Evolutionary conservation across 2,329 filamentous ascomycete genomes (phyloP), one percentile per base, ranked within the genome.

Genomic region (Colletotrichum sp.): DNA sequence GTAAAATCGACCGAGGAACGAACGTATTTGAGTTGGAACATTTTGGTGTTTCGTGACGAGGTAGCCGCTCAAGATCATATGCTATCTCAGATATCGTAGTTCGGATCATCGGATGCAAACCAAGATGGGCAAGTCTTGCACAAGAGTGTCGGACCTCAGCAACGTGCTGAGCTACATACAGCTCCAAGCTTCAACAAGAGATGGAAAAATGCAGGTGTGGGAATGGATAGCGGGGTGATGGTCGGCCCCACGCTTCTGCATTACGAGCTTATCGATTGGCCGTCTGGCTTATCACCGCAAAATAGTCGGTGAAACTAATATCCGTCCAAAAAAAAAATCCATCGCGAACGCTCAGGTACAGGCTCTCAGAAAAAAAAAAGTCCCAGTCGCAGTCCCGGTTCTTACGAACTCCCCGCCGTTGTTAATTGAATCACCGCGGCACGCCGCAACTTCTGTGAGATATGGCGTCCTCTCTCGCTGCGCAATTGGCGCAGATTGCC

Each of bases 401-500:
- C 76, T 66, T 30, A 21, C 24, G 43, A 34, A 34, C 52, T 58
- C 74, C 72, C 65, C 77, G 76, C 77, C 66, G 79, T 79, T 38
- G 66, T 71, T 36, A 26, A 43, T 55, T 79, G 77, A 77, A 77
- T 63, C 18, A 64, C 43, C 61, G 28, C 75, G 67, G 60, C 81
- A 71, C 67, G 74, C 74, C 66, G 72, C 67, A 74, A 75, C 65
- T n/a, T 58, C 24, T 69, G 52, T 76, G 57, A 72, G 24, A 52
- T 78, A 98, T 98, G 95, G 90, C 93, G 81, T 95, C 96, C 77
- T 93, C 95, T 83, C 94, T 99, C 80, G 94, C 96, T 86, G 93
- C 95, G 88, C 98, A 99, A 91, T 89, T 99, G 88, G 95, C 96
- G 88, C 93, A 95, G 83, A 96, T 99, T 83, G 95, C 96, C 80